A percentile compares a stretch with the other conserved stretches of the same genome.
These are phyloP conservation scores for Ceratocystis smalleyi DNA, from an alignment of 2,329 filamentous ascomycete species.

Conservation along the genomic window DNA sequence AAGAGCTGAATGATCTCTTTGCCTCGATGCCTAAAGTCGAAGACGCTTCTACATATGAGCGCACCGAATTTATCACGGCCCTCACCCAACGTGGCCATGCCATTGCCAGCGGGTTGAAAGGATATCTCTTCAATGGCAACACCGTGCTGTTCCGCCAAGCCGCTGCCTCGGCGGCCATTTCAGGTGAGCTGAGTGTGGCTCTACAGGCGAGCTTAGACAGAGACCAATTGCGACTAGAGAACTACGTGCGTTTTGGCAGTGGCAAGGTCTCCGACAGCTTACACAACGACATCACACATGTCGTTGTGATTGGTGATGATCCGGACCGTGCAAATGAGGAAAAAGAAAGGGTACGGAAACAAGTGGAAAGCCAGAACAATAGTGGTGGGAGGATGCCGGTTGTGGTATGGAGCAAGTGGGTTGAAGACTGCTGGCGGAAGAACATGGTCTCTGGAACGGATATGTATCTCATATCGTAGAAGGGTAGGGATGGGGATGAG, in stretches of 20 bases:
- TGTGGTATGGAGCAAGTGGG: constrained; percentile 55
- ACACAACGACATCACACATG: constrained; percentile 51
- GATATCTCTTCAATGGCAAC: constrained; percentile 37
- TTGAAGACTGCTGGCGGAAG: constrained; percentile 67
- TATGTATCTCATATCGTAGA: constrained; percentile 27
- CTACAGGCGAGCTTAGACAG: constrained; percentile 25
- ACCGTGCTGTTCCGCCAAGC: constrained; percentile 28
- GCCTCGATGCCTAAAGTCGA: constrained; percentile 36
- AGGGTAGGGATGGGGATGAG: background rate
- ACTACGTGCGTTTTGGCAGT: constrained; percentile 52
- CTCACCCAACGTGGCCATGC: constrained; percentile 41
- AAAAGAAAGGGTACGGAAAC: constrained; percentile 31
- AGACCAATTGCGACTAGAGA: constrained; percentile 27
- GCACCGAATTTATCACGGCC: constrained; percentile 35
- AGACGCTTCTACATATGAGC: constrained; percentile 25
- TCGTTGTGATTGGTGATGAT: constrained; percentile 38
- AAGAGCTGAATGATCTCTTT: constrained; percentile 44
- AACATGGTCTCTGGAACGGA: constrained; percentile 70
- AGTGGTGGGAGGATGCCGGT: constrained; percentile 35
- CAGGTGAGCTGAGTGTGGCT: constrained; percentile 18
- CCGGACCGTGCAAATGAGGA: constrained; percentile 26
- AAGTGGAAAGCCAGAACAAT: constrained; percentile 27
- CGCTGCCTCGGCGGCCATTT: constrained; percentile 15
- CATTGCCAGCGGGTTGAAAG: constrained; percentile 31
- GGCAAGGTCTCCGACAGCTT: constrained; percentile 40